Base-by-base conservation (phyloP, 225 moss, liverwort and hornwort genomes). In the Anthoceros angustus region DNA sequence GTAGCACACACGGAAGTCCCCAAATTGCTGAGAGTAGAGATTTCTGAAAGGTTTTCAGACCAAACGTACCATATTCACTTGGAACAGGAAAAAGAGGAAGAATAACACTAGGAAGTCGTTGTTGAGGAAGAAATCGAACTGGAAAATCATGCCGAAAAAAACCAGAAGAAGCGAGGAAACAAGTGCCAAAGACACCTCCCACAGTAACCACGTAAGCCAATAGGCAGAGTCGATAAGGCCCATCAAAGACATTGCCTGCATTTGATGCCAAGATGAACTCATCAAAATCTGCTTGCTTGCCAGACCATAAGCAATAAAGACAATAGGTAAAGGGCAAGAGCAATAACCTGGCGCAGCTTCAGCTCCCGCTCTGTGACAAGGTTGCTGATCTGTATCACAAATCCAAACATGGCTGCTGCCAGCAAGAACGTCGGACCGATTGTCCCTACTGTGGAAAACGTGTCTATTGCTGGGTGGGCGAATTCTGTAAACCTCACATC, bases 351-450 rank as follows among this genome's bases (percentile, higher is more conserved):
- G 80, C 95, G 79, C 73, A 95, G 75, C 71, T 80, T 82, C 42
- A 86, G 77, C 65, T 95, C 95, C 75, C 91, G 91, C 50, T 95
- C 95, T 15, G 77, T 79, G 43, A 95, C 95, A 63, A 95, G 68
- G 75, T 84, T 91, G 76, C 91, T 88, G 68, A 95, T 75, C 72
- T 88, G 91, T 66, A 95, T 91, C 41, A 95, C 95, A 76, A 95
- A 95, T 14, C 95, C 95, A 72, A 95, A 95, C 95, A 95, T 95
- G 16, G 91, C 79, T 39, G 95, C 88, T 66, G 95, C 95, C 25
- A 95, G 74, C 77, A 95, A 64, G 74, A 95, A 95, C 10, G 88
- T 72, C 43, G 95, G 95, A 16, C 91, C 95, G 32, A 88, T 74
- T 39, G 0, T 78, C 62, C 88, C 91, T 24, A 95, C 84, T 26